Evolutionary conservation across 495 filamentous ascomycete species (phyloP).

Genomic region (Mycothermus thermophilus): DNA sequence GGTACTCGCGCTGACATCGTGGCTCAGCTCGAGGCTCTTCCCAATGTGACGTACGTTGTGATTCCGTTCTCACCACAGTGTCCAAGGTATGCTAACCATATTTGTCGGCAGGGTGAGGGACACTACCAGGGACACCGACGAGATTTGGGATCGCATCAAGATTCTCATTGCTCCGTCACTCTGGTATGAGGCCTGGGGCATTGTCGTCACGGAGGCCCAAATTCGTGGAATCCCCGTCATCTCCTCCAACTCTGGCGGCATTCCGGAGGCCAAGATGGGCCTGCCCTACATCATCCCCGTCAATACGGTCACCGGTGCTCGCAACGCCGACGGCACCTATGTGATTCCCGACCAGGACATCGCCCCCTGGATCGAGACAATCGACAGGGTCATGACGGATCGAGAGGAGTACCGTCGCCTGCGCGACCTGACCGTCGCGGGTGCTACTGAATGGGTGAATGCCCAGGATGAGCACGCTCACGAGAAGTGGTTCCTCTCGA

Average conservation of each 20-base stretch:
- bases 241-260: slow-evolving; percentile 18
- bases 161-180: slow-evolving; percentile 18
- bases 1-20: slow-evolving; percentile 10
- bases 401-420: slow-evolving; percentile 8
- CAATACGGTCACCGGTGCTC: slow-evolving; percentile 14
- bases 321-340: slow-evolving; percentile 13
- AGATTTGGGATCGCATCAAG: slow-evolving; percentile 22
- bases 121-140: slow-evolving; percentile 16
- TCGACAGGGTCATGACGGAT: slow-evolving; percentile 12
- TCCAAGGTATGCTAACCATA: not conserved
- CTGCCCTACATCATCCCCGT: slow-evolving; percentile 18
- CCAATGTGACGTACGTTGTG: slow-evolving; percentile 17
- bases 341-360: slow-evolving; percentile 17
- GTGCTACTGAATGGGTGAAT: slow-evolving; percentile 11
- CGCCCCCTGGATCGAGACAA: slow-evolving; percentile 8
- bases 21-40: slow-evolving; percentile 4
- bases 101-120: slow-evolving; percentile 8
- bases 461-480: slow-evolving; percentile 10
- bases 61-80: not conserved
- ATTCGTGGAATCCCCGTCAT: slow-evolving; percentile 22
- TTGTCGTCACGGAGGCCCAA: slow-evolving; percentile 22
- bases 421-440: slow-evolving; percentile 6
- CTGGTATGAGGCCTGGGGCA: slow-evolving; percentile 22
- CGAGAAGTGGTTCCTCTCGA: slow-evolving; percentile 19
- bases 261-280: slow-evolving; percentile 19